Evolutionary conservation across 2,329 filamentous ascomycete species (phyloP).

Genomic region (Hypoxylon sp.): DNA sequence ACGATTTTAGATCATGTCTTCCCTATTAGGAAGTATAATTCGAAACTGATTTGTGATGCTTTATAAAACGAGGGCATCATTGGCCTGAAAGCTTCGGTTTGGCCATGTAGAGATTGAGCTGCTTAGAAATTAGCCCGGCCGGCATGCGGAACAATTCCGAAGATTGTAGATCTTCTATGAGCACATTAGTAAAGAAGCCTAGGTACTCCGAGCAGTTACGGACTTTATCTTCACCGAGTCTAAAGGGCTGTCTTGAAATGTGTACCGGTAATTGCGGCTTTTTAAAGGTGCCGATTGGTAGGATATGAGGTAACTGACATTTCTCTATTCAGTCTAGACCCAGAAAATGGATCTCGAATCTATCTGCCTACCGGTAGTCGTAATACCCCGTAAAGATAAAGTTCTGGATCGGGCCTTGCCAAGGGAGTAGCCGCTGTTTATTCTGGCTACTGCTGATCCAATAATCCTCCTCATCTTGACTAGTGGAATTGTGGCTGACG

Average conservation of each 20-base stretch:
- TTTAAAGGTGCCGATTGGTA: neutral
- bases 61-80: slow-evolving; percentile 1
- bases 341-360: neutral
- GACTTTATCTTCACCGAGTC: slow-evolving; percentile 9
- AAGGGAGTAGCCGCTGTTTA: slow-evolving; percentile 35
- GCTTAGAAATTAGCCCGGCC: slow-evolving; percentile 8
- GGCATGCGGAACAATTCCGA: slow-evolving; percentile 14
- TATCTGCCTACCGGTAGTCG: slow-evolving; percentile 20
- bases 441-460: slow-evolving; percentile 30
- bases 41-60: neutral
- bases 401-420: slow-evolving; percentile 43
- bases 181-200: slow-evolving; percentile 5
- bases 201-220: neutral
- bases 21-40: slow-evolving; percentile 1
- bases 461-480: slow-evolving; percentile 5
- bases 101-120: slow-evolving; percentile 3
- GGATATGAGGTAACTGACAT: neutral
- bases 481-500: neutral
- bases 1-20: neutral
- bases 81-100: slow-evolving; percentile 3
- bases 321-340: neutral
- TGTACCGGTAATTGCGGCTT: neutral
- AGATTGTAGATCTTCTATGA: neutral
- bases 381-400: slow-evolving; percentile 36
- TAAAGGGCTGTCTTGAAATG: slow-evolving; percentile 2